Percentiles rank a stretch among this genome's conserved stretches.
phyloP scores from a whole-genome alignment of 192 early-diverging fungal species.

The Entomortierella beljakovae region DNA sequence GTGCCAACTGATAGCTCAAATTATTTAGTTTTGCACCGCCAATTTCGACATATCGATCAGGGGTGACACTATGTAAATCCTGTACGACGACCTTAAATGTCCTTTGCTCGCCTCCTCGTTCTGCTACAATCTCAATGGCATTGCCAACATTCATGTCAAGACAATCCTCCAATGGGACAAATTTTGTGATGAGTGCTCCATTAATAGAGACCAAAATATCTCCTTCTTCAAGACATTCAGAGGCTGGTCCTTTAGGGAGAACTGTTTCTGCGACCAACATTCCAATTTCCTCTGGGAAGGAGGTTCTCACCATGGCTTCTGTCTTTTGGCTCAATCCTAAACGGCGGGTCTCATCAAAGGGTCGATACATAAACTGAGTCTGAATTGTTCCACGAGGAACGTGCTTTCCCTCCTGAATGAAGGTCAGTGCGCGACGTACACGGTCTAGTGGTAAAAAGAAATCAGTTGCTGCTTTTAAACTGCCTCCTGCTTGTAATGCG shows the following conservation, averaged over 20 bases:
- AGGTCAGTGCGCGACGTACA: conserved; percentile 67
- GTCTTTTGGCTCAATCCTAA: conserved; percentile 72
- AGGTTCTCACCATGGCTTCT: conserved; percentile 69
- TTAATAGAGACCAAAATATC: conserved; percentile 81
- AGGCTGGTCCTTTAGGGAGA: conserved; percentile 78
- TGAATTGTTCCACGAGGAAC: conserved; percentile 80
- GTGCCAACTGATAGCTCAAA: conserved; percentile 80
- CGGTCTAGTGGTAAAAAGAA: conserved; percentile 89
- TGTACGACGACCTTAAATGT: conserved; percentile 69
- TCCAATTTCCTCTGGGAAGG: conserved; percentile 78
- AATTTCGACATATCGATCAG: conserved; percentile 86
- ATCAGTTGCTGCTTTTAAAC: conserved; percentile 80
- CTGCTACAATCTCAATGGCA: conserved; percentile 66
- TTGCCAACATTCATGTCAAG: conserved; percentile 76
- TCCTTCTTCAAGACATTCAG: conserved; percentile 76
- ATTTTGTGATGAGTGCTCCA: conserved; percentile 80
- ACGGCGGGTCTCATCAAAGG: conserved; percentile 82
- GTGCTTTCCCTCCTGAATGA: conserved; percentile 59
- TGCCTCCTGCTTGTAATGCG: conserved; percentile 82
- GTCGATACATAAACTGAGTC: conserved; percentile 76
- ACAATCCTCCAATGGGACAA: conserved; percentile 80
- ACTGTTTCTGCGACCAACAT: conserved; percentile 84
- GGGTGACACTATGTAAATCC: conserved; percentile 86
- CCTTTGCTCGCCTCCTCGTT: conserved; percentile 79
- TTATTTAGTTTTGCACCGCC: conserved; percentile 84